Base-by-base conservation (phyloP, 495 filamentous ascomycete species). In the Choiromyces venosus region DNA sequence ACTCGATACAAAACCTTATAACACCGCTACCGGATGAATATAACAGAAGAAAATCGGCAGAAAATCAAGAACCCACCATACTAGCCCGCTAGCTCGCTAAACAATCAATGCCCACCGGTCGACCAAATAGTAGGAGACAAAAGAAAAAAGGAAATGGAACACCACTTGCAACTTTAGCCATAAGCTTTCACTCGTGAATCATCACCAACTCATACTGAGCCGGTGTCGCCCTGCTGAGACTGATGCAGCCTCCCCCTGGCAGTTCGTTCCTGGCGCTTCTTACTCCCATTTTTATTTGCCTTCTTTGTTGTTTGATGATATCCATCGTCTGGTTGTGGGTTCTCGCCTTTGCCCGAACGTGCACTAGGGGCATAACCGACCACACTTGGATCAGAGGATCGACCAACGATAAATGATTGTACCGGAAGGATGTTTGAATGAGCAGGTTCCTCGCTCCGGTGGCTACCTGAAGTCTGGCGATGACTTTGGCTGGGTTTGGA, bases 341-440 rank as follows among this genome's bases (percentile, higher is more conserved):
- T 12, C 52, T 16, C 52, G 8, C 14, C 9, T 9, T 9, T 2
- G 52, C n/a, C 16, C 6, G n/a, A 61, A 61, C 8, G 9, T 1
- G n/a, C 3, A 10, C 0, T 1, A 25, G 46, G 0, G 8, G 46
- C n/a, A 0, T 1, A 16, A 16, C 4, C n/a, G n/a, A 10, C 14
- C 9, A 25, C 2, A 14, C 21, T 29, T n/a, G 46, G 46, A 29
- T 56, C 46, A 10, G 46, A 56, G n/a, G 52, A 61, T 29, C 52
- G 52, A 29, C n/a, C 52, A 16, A 61, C 29, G 10, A 10, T 61
- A 29, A 0, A 29, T 0, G 25, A 14, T 16, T 14, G 52, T 2
- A 2, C 3, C 4, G 0, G 10, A 29, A 0, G 9, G 2, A 16
- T 0, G 25, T 29, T 25, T 61, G 12, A 25, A 29, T 5, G 9